Base-by-base conservation (phyloP, 768 basidiomycete genomes). In the Auricularia cornea region DNA sequence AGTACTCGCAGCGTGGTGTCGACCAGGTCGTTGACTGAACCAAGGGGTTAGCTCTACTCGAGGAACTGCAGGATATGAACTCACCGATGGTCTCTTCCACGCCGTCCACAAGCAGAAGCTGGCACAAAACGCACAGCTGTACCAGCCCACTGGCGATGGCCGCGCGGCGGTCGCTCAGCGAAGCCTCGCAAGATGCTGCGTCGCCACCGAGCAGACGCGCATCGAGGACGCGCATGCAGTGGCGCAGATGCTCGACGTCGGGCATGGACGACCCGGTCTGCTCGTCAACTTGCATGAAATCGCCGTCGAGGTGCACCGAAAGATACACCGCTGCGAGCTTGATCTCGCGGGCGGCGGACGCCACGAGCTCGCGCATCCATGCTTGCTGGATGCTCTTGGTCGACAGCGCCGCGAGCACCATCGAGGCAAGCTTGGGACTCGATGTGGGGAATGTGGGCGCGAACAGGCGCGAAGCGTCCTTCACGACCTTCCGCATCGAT, bases 1-100 rank as follows among this genome's bases (percentile, higher is more conserved):
- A 91, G 81, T 14, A 89, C 82, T 1, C 89, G 84, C 3, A 92
- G 77, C 2, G 80, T 74, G 1, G 81, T 76, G 56, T 87, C 84
- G 38, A 85, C 70, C 64, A 85, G 88, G 66, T 74, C 77, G 60
- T 73, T 74, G 3, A 78, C 80, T 78, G 40, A 29, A n/a, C n/a
- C n/a, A n/a, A n/a, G n/a, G n/a, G n/a, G n/a, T n/a, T n/a, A n/a
- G n/a, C n/a, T n/a, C n/a, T n/a, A n/a, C n/a, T n/a, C n/a, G n/a
- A n/a, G n/a, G n/a, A n/a, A 48, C 44, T 32, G 28, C 32, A 59
- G 5, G 61, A 14, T 52, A 64, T 38, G 31, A 3, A 62, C 68
- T 62, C 61, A 75, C 72, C 73, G 28, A 65, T 60, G 48, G 60
- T 54, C 4, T 26, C 73, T 38, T 52, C 57, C 51, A 69, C 63